Evolutionary conservation across 306 rosid species (phyloP), one percentile per base, ranked within the genome.

Genomic region (Purshia tridentata): DNA sequence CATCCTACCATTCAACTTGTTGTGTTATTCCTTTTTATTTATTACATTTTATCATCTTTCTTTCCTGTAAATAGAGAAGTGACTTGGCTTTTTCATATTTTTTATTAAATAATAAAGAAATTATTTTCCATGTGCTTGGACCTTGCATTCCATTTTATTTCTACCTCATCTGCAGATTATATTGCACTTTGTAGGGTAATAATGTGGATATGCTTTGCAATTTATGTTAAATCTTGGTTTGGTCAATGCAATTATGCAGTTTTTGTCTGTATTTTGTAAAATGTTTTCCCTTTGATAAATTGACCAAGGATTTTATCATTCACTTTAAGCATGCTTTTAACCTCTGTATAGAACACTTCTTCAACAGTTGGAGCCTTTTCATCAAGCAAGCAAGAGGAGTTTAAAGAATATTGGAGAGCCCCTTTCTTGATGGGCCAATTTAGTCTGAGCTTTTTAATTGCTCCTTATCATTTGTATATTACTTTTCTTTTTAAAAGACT

Each of bases 1-100:
- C 82, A 69, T 81, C 70, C 65, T 84, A 22, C 67, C 51, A 44
- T 55, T 40, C 68, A 29, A 45, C 68, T 55, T 12, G n/a, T 39
- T 70, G 16, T 61, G 66, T 20, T 56, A 4, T 15, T 6, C 19
- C 16, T 15, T 16, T 15, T 15, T 22, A 14, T 20, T 62, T 40
- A 16, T 62, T 10, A 2, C 0, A 4, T 16, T 4, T n/a, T 41
- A 29, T 29, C 35, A 29, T 41, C 23, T n/a, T 62, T 40, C 9
- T 4, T 42, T 16, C 35, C 15, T 1, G 12, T 62, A 40, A 2
- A 4, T 14, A 41, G 29, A 59, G 9, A 29, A 16, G 22, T 44
- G 47, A 3, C 67, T n/a, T 62, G 49, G 48, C 4, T 16, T 39
- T 40, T 40, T 59, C 16, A 11, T 14, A 6, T 37, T 29, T 5